phyloP scores from a whole-genome alignment of 2,329 filamentous ascomycete genomes.

The Dothistroma pini region DNA sequence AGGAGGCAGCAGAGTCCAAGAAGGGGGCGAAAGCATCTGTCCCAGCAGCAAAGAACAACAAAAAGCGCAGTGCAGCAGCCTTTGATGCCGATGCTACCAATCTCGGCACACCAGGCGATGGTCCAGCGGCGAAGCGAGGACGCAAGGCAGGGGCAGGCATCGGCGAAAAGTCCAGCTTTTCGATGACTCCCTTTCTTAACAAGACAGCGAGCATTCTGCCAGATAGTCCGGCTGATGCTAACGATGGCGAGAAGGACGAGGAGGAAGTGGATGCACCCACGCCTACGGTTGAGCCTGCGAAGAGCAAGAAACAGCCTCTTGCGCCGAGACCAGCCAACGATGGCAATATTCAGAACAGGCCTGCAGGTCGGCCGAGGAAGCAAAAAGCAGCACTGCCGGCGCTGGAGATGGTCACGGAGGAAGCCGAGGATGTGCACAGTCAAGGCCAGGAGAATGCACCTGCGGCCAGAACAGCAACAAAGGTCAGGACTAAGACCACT shows the following conservation, averaged over 20 bases:
- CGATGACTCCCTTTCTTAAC: constrained; percentile 90
- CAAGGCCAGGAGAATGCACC: constrained; percentile 38
- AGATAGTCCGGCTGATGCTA: constrained; percentile 31
- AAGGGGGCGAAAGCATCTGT: constrained; percentile 34
- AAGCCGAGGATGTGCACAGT: constrained; percentile 35
- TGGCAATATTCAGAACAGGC: constrained; percentile 40
- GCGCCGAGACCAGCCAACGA: constrained; percentile 45
- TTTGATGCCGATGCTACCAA: constrained; percentile 47
- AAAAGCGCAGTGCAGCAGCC: constrained; percentile 43
- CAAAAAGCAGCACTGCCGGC: constrained; percentile 35
- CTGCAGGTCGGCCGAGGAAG: constrained; percentile 36
- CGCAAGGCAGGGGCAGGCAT: constrained; percentile 54
- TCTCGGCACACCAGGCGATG: constrained; percentile 49
- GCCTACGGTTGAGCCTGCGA: constrained; percentile 25
- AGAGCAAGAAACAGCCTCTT: constrained; percentile 41
- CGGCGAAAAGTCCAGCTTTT: constrained; percentile 88
- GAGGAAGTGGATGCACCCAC: constrained; percentile 27
- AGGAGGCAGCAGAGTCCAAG: constrained; percentile 35
- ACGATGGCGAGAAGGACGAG: constrained; percentile 23
- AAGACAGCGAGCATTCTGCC: constrained; percentile 60
- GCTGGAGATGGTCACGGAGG: constrained; percentile 45
- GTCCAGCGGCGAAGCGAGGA: constrained; percentile 45
- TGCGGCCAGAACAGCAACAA: constrained; percentile 31
- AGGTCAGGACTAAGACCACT: constrained; percentile 39
- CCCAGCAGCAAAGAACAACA: constrained; percentile 26